phyloP scores from a whole-genome alignment of 345 rosid genomes.

The Lepidium africanum region DNA sequence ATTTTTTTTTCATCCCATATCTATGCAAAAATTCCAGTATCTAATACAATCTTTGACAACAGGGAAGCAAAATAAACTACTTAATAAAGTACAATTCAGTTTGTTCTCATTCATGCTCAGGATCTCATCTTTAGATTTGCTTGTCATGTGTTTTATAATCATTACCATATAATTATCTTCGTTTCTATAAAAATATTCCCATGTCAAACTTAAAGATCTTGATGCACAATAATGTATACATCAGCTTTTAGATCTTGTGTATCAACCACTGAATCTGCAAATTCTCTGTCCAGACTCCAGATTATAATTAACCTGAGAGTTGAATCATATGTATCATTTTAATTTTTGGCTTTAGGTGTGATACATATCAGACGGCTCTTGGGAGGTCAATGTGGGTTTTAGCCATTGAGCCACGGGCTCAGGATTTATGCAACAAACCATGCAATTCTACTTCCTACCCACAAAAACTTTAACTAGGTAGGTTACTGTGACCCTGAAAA shows the following conservation, averaged over 20 bases:
- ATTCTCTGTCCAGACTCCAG: slow-evolving; percentile 12
- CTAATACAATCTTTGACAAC: slow-evolving; percentile 32
- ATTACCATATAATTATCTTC: slow-evolving; percentile 18
- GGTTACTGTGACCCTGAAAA: slow-evolving; percentile 45
- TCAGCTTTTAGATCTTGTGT: slow-evolving; percentile 20
- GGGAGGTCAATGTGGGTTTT: neutral
- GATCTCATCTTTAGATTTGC: slow-evolving; percentile 28
- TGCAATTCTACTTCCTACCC: slow-evolving; percentile 9
- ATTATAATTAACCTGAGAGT: slow-evolving; percentile 12
- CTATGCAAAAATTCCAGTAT: slow-evolving; percentile 40
- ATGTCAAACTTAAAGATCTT: slow-evolving; percentile 24
- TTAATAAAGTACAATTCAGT: slow-evolving; percentile 3
- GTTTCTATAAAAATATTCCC: neutral
- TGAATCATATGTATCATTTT: neutral
- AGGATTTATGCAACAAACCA: slow-evolving; percentile 20
- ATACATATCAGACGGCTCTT: slow-evolving; percentile 14
- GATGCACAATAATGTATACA: neutral
- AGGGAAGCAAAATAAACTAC: slow-evolving; percentile 9
- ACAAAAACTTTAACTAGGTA: slow-evolving; percentile 22
- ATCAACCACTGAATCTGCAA: slow-evolving; percentile 18
- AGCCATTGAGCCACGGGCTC: slow-evolving; percentile 73
- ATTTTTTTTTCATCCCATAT: slow-evolving; percentile 33
- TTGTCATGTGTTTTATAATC: slow-evolving; percentile 22
- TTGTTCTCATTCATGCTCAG: slow-evolving; percentile 31
- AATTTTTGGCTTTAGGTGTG: slow-evolving; percentile 11